phyloP scores from a whole-genome alignment of 2,329 filamentous ascomycete species.

The Helminthosporium solani region DNA sequence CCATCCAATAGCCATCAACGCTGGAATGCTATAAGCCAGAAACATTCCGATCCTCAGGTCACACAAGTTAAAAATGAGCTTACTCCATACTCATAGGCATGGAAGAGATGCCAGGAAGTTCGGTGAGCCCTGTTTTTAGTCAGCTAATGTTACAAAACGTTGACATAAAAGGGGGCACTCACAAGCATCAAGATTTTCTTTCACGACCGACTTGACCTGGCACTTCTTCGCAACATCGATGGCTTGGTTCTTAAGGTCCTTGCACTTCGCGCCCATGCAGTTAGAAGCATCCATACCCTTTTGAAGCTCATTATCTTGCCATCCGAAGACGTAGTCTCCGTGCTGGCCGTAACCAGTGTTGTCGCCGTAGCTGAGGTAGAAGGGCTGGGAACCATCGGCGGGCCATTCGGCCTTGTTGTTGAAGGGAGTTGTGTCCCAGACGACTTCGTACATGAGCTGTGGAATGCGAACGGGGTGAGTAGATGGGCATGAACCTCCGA shows the following conservation, averaged over 20 bases:
- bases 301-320: constrained; percentile 26
- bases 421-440: constrained; percentile 46
- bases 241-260: constrained; percentile 16
- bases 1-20: background rate
- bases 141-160: background rate
- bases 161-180: constrained; percentile 1
- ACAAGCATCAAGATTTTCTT: constrained; percentile 19
- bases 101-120: constrained; percentile 14
- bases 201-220: constrained; percentile 12
- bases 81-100: constrained; percentile 9
- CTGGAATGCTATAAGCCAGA: background rate
- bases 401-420: constrained; percentile 30
- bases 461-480: constrained; percentile 48
- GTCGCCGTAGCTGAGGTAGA: constrained; percentile 27
- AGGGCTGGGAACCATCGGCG: constrained; percentile 24
- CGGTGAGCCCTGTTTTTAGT: constrained; percentile 8
- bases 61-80: background rate
- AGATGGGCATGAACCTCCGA: constrained; percentile 42
- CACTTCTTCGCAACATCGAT: constrained; percentile 16
- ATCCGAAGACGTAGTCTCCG: constrained; percentile 31
- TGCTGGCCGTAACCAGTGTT: constrained; percentile 27
- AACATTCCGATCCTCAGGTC: background rate
- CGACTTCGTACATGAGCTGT: constrained; percentile 48
- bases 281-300: constrained; percentile 23
- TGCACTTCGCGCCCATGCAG: constrained; percentile 21